A percentile compares a stretch with the other conserved stretches of the same genome.
Conservation (phyloP, 1,284 basidiomycete species). For the Irpex sp. region DNA sequence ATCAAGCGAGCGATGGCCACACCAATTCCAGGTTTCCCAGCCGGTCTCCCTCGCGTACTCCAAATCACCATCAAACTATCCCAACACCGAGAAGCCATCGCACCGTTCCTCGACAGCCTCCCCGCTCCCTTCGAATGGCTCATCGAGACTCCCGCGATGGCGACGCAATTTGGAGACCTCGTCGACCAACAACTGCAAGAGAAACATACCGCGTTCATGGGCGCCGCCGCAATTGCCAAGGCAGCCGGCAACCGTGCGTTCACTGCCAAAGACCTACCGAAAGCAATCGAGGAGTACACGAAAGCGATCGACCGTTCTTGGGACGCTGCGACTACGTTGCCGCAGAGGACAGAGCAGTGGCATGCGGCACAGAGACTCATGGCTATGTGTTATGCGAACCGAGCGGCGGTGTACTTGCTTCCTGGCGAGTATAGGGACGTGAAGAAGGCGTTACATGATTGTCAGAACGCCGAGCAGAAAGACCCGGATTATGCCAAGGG, state of each 20-base stretch:
- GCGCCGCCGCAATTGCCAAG: background rate
- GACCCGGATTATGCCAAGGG: constrained; percentile 2
- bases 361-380: constrained; percentile 5
- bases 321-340: background rate
- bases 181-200: background rate
- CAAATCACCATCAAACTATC: background rate
- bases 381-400: constrained; percentile 25
- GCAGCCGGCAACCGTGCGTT: background rate
- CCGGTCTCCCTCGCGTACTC: background rate
- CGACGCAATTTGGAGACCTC: background rate
- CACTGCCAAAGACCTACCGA: background rate
- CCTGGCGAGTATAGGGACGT: background rate
- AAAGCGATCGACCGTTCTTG: background rate
- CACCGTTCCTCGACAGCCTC: constrained; percentile 29
- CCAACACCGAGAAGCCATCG: constrained; percentile 8
- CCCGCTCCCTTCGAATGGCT: constrained; percentile 27
- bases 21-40: background rate
- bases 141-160: constrained; percentile 19
- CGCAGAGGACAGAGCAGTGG: background rate
- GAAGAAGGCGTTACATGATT: constrained; percentile 1
- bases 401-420: constrained; percentile 10
- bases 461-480: background rate
- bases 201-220: background rate
- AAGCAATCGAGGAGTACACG: background rate
- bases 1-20: constrained; percentile 1